Evolutionary conservation across 2,329 filamentous ascomycete genomes (phyloP).

Genomic region (Ampelomyces quisqualis): DNA sequence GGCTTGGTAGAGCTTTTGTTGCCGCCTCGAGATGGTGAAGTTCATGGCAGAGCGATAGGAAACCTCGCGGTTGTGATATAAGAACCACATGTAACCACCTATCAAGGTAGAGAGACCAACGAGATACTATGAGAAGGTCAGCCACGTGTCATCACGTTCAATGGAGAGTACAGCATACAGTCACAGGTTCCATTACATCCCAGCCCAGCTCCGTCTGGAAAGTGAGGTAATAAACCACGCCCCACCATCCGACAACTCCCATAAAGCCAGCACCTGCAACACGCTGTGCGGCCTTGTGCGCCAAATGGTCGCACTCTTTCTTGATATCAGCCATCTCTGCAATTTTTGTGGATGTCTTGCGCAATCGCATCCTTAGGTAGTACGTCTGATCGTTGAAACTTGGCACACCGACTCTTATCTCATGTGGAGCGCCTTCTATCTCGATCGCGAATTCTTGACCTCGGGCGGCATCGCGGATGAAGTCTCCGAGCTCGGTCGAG

Average conservation of each 20-base stretch:
- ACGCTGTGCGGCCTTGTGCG: constrained; percentile 73
- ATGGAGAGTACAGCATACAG: constrained; percentile 42
- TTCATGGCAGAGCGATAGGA: constrained; percentile 85
- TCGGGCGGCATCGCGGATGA: constrained; percentile 84
- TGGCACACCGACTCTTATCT: constrained; percentile 78
- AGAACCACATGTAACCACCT: constrained; percentile 88
- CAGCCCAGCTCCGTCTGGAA: constrained; percentile 76
- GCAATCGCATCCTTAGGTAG: constrained; percentile 75
- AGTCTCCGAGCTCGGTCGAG: constrained; percentile 89
- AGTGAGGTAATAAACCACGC: constrained; percentile 68
- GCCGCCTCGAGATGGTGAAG: constrained; percentile 76
- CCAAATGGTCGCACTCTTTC: constrained; percentile 74
- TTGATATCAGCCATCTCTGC: constrained; percentile 72
- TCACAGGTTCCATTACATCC: constrained; percentile 89
- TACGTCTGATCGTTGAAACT: constrained; percentile 89
- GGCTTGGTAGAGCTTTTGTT: constrained; percentile 72
- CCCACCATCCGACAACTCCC: constrained; percentile 76
- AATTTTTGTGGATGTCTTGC: constrained; percentile 69
- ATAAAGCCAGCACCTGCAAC: constrained; percentile 79
- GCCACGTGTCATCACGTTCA: not conserved
- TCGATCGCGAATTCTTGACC: constrained; percentile 82
- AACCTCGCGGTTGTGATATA: constrained; percentile 88
- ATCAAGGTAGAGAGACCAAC: constrained; percentile 84
- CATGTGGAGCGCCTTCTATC: constrained; percentile 68
- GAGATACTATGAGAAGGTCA: constrained; percentile 57